phyloP scores from a whole-genome alignment of 73 alveolate species.

The Blepharisma stoltei region DNA sequence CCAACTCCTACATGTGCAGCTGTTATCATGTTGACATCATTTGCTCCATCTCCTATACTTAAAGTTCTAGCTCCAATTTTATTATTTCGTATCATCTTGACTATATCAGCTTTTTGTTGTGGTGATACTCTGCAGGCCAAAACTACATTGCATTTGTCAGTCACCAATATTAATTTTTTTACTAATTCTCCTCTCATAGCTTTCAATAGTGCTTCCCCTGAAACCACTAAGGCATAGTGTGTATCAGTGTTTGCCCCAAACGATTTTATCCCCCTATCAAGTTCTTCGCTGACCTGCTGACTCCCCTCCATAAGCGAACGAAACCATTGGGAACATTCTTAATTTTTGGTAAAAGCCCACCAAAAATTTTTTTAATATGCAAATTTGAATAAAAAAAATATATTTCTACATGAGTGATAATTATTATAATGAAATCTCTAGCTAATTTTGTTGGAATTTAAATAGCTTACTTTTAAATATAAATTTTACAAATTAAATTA shows the following conservation, averaged over 20 bases:
- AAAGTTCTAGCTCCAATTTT: slow-evolving; percentile 74
- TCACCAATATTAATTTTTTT: slow-evolving; percentile 53
- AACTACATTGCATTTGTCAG: slow-evolving; percentile 70
- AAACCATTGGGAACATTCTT: no score
- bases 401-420: no score
- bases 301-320: no score
- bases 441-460: no score
- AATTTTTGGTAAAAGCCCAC: slow-evolving; percentile 68
- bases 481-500: no score
- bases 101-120: slow-evolving; percentile 90
- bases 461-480: no score
- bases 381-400: no score
- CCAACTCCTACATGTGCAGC: slow-evolving; percentile 84
- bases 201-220: slow-evolving; percentile 80
- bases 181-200: slow-evolving; percentile 52
- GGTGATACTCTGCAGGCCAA: slow-evolving; percentile 95
- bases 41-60: slow-evolving; percentile 99
- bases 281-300: slow-evolving; percentile 86
- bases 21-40: slow-evolving; percentile 95
- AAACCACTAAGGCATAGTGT: slow-evolving; percentile 59
- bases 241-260: slow-evolving; percentile 50
- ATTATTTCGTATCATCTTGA: slow-evolving; percentile 56
- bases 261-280: slow-evolving; percentile 55
- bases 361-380: no score
- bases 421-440: no score